Evolutionary conservation across 1,284 basidiomycete species (phyloP), one percentile per base, ranked within the genome.

Genomic region (Microbotryum lychnidis-dioicae): DNA sequence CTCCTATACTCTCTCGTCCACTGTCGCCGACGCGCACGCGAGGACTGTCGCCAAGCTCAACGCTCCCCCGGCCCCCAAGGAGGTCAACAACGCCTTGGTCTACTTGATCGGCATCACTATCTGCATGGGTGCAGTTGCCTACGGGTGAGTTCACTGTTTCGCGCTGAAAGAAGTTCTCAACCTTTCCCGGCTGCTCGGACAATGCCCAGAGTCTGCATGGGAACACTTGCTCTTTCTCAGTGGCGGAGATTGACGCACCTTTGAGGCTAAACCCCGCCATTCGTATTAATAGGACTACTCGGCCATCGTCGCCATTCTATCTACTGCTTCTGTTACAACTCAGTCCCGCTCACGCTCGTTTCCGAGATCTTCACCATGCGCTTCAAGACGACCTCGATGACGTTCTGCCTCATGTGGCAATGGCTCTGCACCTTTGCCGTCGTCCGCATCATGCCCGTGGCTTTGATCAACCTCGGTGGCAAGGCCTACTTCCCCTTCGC

Each of bases 381-480:
- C 7, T 67, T 69, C 63, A 61, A 67, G 58, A 60, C 58, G 14
- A 21, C 70, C 25, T 64, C 61, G 16, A 69, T 71, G 68, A 69
- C 70, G 14, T 59, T 67, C 59, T 71, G 68, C 58, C 46, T 70
- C 58, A 37, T 56, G 42, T 64, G 62, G 61, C 67, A 70, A 54
- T 70, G 69, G 69, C 64, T 70, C 33, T 64, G 62, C 62, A 69
- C 68, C 25, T 70, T 70, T 60, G 55, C 68, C 27, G 66, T 70
- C 51, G 68, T 70, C 29, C 63, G 67, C 21, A 58, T 67, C 53
- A 57, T 61, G 52, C 60, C 62, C 9, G 52, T 56, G 25, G 61
- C 69, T 42, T 59, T 70, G 6, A 55, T 50, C 44, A 66, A 58
- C 27, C 62, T 71, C 60, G 60, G 54, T 25, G 57, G 58, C n/a